A percentile compares a stretch with the other conserved stretches of the same genome.
phyloP scores from a whole-genome alignment of 768 basidiomycete species.

The Xerocomellus chrysenteron region DNA sequence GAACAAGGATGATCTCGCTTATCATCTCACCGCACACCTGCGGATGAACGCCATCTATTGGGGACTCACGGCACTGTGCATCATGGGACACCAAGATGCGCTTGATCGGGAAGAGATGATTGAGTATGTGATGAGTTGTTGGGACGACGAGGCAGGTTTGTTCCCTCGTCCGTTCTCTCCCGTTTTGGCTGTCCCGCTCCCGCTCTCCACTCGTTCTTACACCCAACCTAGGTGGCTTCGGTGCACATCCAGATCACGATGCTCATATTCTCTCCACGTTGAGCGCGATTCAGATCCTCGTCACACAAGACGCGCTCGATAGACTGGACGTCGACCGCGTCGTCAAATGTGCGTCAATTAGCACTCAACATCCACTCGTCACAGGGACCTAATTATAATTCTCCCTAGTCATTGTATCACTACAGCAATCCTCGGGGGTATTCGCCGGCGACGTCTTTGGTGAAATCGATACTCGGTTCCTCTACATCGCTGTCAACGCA shows the following conservation, averaged over 20 bases:
- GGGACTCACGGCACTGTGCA: constrained; percentile 85
- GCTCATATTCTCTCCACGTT: constrained; percentile 84
- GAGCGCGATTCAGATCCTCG: constrained; percentile 89
- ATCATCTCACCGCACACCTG: constrained; percentile 90
- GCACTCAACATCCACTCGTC: not conserved
- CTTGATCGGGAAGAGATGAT: constrained; percentile 83
- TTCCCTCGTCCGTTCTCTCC: not conserved
- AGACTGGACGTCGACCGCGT: constrained; percentile 68
- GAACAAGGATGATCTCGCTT: constrained; percentile 81
- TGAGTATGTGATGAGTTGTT: constrained; percentile 89
- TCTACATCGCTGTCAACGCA: constrained; percentile 82
- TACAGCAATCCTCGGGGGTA: constrained; percentile 83
- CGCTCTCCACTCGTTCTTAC: no score
- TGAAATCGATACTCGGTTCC: constrained; percentile 91
- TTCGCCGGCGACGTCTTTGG: constrained; percentile 91
- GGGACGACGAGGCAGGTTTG: constrained; percentile 84
- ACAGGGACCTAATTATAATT: not conserved
- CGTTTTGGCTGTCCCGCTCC: not conserved
- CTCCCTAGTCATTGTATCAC: constrained; percentile 69
- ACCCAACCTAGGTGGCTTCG: constrained; percentile 70
- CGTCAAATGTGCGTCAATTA: constrained; percentile 58
- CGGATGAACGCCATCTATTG: constrained; percentile 97
- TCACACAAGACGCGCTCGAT: constrained; percentile 80
- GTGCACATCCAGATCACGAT: constrained; percentile 91
- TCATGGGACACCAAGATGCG: constrained; percentile 78